Conservation (phyloP, 257 asterid genomes). For the Leonotis leonurus region DNA sequence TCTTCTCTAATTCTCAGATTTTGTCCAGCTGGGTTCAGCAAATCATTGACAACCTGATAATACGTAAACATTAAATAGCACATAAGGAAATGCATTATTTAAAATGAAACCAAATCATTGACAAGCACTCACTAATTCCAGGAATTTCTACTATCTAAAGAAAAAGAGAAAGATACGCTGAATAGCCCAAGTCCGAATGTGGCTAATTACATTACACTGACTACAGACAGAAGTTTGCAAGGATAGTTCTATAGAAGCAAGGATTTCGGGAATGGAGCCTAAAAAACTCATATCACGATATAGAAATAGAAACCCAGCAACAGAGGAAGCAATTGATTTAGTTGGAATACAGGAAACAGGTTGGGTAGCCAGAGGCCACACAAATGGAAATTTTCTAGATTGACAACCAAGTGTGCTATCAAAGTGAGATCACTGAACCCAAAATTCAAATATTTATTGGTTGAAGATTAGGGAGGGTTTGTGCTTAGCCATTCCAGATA, state of each 20-base stretch:
- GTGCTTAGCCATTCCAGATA: background rate
- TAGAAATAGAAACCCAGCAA: conserved; percentile 6
- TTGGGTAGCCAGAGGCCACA: conserved; percentile 9
- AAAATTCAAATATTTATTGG: conserved; percentile 5
- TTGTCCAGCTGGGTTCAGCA: conserved; percentile 98
- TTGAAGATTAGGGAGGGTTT: conserved; percentile 8
- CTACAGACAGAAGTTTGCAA: background rate
- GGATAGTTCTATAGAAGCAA: background rate
- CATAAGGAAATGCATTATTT: conserved; percentile 15
- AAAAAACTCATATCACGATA: conserved; percentile 8
- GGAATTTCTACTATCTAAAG: background rate
- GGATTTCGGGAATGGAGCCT: background rate
- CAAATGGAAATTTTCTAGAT: background rate
- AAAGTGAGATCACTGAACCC: conserved; percentile 7
- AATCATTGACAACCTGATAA: conserved; percentile 91
- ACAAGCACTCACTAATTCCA: conserved; percentile 10
- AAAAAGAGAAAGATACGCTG: background rate
- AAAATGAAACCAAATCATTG: background rate
- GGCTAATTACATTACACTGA: background rate
- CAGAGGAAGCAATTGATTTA: conserved; percentile 9
- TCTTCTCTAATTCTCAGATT: conserved; percentile 95
- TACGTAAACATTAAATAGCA: conserved; percentile 16
- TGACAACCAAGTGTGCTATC: conserved; percentile 6
- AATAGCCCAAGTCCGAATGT: background rate
- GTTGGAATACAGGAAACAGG: background rate